Percentiles rank a stretch among this genome's conserved stretches.
Conservation (phyloP, 1,284 basidiomycete species). For the Heterobasidion parviporum region DNA sequence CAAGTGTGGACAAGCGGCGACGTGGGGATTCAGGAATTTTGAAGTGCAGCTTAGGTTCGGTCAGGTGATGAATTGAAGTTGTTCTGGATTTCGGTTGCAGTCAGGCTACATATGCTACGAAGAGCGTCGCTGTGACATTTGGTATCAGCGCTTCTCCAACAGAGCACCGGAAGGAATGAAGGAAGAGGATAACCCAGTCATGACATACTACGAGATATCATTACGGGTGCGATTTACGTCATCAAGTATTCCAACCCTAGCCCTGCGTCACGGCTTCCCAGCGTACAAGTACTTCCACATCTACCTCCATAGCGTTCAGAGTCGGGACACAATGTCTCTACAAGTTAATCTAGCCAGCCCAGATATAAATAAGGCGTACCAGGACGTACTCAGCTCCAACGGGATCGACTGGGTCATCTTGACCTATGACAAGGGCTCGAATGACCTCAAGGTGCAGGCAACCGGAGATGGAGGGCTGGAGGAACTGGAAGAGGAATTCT, state of each 20-base stretch:
- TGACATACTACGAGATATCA: too few species aligned
- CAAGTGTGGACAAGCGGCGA: too few species aligned
- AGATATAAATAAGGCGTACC: slow-evolving; percentile 73
- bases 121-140: not conserved
- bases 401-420: slow-evolving; percentile 85
- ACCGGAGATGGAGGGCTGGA: slow-evolving; percentile 84
- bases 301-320: not conserved
- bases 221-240: too few species aligned
- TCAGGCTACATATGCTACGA: not conserved
- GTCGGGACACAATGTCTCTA: slow-evolving; percentile 49
- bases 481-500: slow-evolving; percentile 91
- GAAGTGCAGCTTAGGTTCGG: too few species aligned
- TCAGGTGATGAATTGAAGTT: too few species aligned
- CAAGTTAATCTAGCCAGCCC: slow-evolving; percentile 67
- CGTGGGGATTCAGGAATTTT: too few species aligned
- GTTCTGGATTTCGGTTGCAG: too few species aligned
- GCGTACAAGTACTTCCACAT: too few species aligned
- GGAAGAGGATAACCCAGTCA: too few species aligned
- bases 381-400: slow-evolving; percentile 68
- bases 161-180: not conserved
- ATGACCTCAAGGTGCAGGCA: slow-evolving; percentile 85
- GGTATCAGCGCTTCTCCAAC: not conserved
- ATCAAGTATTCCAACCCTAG: not conserved
- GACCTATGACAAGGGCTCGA: slow-evolving; percentile 79
- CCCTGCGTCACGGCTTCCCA: not conserved